phyloP scores from a whole-genome alignment of 2,329 filamentous ascomycete genomes.

The Xylaria sp. region DNA sequence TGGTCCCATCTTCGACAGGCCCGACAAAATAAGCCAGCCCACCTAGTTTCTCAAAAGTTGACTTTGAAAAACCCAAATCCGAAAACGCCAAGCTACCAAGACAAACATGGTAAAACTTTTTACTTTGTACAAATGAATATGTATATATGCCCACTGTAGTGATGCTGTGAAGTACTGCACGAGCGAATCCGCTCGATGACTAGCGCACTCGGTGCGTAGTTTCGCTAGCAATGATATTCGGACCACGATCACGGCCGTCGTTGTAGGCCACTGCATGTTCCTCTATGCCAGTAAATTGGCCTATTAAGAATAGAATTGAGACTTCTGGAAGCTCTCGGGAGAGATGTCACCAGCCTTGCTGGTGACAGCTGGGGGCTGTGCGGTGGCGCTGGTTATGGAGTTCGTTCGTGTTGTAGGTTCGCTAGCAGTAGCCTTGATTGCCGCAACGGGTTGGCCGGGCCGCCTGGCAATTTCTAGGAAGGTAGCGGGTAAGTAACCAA shows the following conservation, averaged over 20 bases:
- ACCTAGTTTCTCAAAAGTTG: not conserved
- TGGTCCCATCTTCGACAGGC: not conserved
- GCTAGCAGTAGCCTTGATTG: slow-evolving; percentile 62
- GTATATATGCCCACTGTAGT: slow-evolving; percentile 28
- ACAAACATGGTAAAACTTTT: slow-evolving; percentile 23
- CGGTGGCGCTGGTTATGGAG: slow-evolving; percentile 60
- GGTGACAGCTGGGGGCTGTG: slow-evolving; percentile 51
- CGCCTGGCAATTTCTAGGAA: slow-evolving; percentile 82
- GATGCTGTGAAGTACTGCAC: not conserved
- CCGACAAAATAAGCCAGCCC: not conserved
- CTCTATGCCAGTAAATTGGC: not conserved
- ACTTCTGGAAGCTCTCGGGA: slow-evolving; percentile 67
- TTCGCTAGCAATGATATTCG: slow-evolving; percentile 26
- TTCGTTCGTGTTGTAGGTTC: slow-evolving; percentile 58
- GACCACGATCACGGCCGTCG: not conserved
- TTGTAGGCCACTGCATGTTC: not conserved
- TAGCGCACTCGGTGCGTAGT: not conserved
- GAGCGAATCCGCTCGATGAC: not conserved
- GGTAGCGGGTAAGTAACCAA: slow-evolving; percentile 91
- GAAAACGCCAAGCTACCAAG: slow-evolving; percentile 36
- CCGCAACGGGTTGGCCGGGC: slow-evolving; percentile 62
- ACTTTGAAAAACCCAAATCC: slow-evolving; percentile 7
- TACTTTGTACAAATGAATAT: slow-evolving; percentile 35
- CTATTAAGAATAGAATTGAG: slow-evolving; percentile 66
- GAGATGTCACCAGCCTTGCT: slow-evolving; percentile 65